Evolutionary conservation across 1,284 basidiomycete genomes (phyloP).

Genomic region (Trametes versicolor): DNA sequence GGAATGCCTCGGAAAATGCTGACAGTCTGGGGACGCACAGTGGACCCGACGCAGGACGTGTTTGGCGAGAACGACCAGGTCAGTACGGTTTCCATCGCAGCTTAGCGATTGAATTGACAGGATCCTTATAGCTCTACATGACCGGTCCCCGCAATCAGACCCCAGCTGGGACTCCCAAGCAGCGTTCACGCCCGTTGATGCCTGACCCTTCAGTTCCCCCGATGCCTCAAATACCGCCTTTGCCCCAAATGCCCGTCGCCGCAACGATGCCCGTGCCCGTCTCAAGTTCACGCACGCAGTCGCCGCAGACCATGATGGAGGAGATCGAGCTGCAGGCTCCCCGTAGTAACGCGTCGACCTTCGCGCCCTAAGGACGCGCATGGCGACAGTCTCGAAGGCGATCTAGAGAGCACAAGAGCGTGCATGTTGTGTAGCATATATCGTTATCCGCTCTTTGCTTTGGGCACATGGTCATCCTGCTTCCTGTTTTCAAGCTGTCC

Average conservation of each 20-base stretch:
- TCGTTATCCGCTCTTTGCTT: slow-evolving; percentile 11
- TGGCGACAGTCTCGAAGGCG: background rate
- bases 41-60: slow-evolving; percentile 59
- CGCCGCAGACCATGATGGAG: slow-evolving; percentile 32
- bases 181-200: slow-evolving; percentile 14
- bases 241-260: slow-evolving; percentile 25
- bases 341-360: slow-evolving; percentile 16
- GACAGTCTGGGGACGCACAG: slow-evolving; percentile 40
- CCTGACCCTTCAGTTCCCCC: slow-evolving; percentile 3
- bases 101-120: too few species aligned
- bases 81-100: slow-evolving; percentile 22
- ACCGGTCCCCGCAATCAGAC: slow-evolving; percentile 29
- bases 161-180: slow-evolving; percentile 10
- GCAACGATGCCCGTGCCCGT: slow-evolving; percentile 35
- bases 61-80: slow-evolving; percentile 63
- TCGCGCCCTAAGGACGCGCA: background rate
- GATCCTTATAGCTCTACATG: slow-evolving; percentile 33
- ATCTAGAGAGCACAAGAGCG: background rate
- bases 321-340: slow-evolving; percentile 42
- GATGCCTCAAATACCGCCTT: slow-evolving; percentile 4
- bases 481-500: background rate
- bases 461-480: background rate
- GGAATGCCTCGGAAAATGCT: background rate
- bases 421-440: slow-evolving; percentile 12
- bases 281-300: slow-evolving; percentile 9